Conservation (phyloP, 1,284 basidiomycete genomes). For the Kwoniella shivajii region DNA sequence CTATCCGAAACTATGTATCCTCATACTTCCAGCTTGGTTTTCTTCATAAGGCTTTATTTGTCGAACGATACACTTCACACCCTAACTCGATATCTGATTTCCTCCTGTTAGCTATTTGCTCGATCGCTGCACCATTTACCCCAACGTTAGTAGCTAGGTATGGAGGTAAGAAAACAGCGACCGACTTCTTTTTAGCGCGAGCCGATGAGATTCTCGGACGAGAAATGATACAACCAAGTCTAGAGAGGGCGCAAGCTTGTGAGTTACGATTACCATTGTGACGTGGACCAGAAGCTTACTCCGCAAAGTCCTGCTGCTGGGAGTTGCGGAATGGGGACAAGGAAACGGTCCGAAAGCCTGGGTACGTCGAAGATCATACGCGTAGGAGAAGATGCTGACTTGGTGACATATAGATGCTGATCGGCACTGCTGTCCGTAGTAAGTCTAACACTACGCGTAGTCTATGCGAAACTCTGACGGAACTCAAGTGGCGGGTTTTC, state of each 20-base stretch:
- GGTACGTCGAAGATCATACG: background rate
- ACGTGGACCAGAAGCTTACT: background rate
- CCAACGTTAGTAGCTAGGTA: slow-evolving; percentile 14
- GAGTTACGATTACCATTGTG: background rate
- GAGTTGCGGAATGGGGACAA: slow-evolving; percentile 19
- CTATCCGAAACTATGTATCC: slow-evolving; percentile 16
- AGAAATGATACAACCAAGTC: slow-evolving; percentile 15
- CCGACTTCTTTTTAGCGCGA: slow-evolving; percentile 14
- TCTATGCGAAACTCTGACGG: background rate
- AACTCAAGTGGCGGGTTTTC: slow-evolving; percentile 15
- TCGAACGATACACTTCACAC: slow-evolving; percentile 17
- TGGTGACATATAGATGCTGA: slow-evolving; percentile 12
- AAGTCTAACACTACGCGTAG: background rate
- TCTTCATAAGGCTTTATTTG: slow-evolving; percentile 21
- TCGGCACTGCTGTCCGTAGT: slow-evolving; percentile 19
- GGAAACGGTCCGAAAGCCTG: slow-evolving; percentile 20
- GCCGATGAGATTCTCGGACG: slow-evolving; percentile 13
- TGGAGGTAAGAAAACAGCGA: slow-evolving; percentile 20
- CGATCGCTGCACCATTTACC: slow-evolving; percentile 21
- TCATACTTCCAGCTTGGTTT: slow-evolving; percentile 22
- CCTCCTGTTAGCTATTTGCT: slow-evolving; percentile 23
- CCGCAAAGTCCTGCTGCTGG: slow-evolving; percentile 12
- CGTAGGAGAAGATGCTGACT: background rate
- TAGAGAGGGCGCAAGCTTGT: slow-evolving; percentile 23
- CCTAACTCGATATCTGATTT: slow-evolving; percentile 13